These are phyloP conservation scores for Ogataea wickerhamii DNA, from an alignment of 805 yeast genomes.

Conservation along the genomic window DNA sequence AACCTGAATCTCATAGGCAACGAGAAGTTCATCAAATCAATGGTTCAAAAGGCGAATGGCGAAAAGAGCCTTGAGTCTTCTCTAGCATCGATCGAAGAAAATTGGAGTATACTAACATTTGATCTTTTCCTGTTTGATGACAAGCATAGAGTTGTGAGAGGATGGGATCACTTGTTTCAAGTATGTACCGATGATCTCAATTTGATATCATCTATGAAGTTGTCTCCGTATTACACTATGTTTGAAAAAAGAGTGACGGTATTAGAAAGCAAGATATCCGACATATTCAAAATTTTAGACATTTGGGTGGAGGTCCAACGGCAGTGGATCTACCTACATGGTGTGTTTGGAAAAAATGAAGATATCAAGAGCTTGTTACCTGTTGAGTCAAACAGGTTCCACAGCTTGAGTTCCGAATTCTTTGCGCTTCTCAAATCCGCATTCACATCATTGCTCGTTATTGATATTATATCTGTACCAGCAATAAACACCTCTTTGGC, in stretches of 20 bases:
- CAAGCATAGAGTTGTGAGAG: conserved; percentile 53
- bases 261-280: conserved; percentile 55
- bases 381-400: conserved; percentile 63
- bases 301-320: conserved; percentile 81
- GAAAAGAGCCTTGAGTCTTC: conserved; percentile 65
- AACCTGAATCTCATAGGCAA: conserved; percentile 47
- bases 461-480: conserved; percentile 52
- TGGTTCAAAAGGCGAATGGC: conserved; percentile 64
- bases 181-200: conserved; percentile 58
- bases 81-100: conserved; percentile 43
- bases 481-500: conserved; percentile 46
- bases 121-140: conserved; percentile 51
- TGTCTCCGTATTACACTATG: conserved; percentile 55
- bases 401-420: conserved; percentile 59
- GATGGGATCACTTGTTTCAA: conserved; percentile 64
- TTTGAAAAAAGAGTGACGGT: conserved; percentile 56
- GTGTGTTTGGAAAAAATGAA: conserved; percentile 60
- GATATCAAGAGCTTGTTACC: conserved; percentile 67
- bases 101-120: conserved; percentile 55
- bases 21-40: conserved; percentile 41
- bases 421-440: conserved; percentile 47
- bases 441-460: conserved; percentile 44
- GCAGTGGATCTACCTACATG: conserved; percentile 85
- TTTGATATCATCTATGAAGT: conserved; percentile 63
- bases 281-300: conserved; percentile 51